Evolutionary conservation across 2,329 filamentous ascomycete species (phyloP).

Genomic region (Neofusicoccum sp.): DNA sequence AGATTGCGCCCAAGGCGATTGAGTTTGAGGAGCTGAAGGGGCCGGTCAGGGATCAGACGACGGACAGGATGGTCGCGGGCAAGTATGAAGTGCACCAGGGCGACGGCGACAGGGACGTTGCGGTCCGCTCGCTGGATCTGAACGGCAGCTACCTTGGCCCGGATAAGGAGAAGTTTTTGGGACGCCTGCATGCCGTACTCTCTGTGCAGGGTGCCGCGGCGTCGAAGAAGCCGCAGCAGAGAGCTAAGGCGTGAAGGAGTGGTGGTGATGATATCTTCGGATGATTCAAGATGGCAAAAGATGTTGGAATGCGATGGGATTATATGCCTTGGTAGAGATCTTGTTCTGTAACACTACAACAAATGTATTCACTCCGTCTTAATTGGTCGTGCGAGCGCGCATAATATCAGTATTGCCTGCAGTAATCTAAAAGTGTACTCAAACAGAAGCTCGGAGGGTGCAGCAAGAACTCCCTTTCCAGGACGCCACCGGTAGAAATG

Average conservation of each 20-base stretch:
- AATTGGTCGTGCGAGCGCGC: no score
- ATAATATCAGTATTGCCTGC: no score
- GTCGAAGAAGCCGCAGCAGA: background rate
- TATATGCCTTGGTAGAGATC: no score
- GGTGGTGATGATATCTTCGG: background rate
- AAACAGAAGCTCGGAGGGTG: no score
- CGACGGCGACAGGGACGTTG: background rate
- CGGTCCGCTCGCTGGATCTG: background rate
- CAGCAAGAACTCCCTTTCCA: no score
- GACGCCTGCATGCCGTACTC: background rate
- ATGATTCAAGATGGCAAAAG: background rate
- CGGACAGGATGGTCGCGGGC: slow-evolving; percentile 4
- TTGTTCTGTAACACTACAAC: no score
- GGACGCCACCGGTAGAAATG: no score
- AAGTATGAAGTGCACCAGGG: background rate
- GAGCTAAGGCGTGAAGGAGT: background rate
- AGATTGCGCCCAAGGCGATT: background rate
- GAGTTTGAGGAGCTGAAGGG: slow-evolving; percentile 12
- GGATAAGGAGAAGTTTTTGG: background rate
- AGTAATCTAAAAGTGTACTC: no score
- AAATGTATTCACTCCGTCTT: no score
- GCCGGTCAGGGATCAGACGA: background rate
- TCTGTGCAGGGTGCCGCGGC: background rate
- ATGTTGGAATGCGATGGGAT: no score
- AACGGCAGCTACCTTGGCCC: slow-evolving; percentile 6